Percentiles rank a stretch among this genome's conserved stretches.
Conservation (phyloP, 139 green algal genomes). For the Tetradesmus lagerheimii region DNA sequence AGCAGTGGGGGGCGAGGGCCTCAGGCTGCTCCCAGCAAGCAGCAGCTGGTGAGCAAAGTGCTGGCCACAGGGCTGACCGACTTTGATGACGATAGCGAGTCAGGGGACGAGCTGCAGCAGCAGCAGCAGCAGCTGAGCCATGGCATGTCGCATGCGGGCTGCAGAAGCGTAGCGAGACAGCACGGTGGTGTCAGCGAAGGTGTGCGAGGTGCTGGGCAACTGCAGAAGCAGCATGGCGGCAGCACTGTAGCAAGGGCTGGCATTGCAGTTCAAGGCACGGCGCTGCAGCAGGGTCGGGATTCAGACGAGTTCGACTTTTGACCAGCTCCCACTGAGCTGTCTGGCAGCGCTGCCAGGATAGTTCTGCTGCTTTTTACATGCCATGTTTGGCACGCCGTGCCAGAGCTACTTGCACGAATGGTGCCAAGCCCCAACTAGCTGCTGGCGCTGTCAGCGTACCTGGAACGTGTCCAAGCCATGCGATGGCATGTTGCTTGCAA, state of each 20-base stretch:
- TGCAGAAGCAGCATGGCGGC: not conserved
- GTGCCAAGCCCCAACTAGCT: too few relatives aligned
- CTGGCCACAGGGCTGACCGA: not conserved
- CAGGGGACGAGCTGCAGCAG: not conserved
- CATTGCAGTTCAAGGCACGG: not conserved
- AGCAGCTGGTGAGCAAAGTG: conserved; percentile 9
- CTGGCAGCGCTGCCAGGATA: not conserved
- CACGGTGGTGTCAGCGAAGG: not conserved
- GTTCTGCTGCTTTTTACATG: not conserved
- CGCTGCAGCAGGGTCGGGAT: not conserved
- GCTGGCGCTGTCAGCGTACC: too few relatives aligned
- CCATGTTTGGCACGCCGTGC: too few relatives aligned
- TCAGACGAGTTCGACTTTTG: conserved; percentile 12
- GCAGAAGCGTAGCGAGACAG: too few relatives aligned
- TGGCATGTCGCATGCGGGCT: not conserved
- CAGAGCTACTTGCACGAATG: too few relatives aligned
- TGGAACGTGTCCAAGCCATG: too few relatives aligned
- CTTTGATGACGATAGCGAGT: conserved; percentile 6
- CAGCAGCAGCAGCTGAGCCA: not conserved
- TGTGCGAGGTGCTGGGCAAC: not conserved
- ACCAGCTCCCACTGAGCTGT: not conserved
- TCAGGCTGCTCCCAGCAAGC: not conserved
- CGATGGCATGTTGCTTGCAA: too few relatives aligned
- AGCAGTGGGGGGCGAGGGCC: not conserved
- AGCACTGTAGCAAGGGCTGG: not conserved